Evolutionary conservation across 106 monocot genomes (phyloP), one percentile per base, ranked within the genome.

Genomic region (Xerophyta viscosa): DNA sequence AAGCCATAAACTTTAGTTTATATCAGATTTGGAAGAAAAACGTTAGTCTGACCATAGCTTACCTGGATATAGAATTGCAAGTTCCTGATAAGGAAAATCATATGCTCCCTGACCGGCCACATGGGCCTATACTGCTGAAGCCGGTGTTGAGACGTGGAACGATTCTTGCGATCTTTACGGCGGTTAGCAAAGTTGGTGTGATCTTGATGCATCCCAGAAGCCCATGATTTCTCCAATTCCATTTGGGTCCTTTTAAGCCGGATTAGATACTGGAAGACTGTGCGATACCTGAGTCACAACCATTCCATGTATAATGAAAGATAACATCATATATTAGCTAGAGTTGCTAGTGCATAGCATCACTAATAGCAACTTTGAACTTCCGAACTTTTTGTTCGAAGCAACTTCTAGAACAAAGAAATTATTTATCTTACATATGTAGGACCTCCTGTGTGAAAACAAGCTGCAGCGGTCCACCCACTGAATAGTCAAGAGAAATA

Each of bases 11-110:
- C n/a, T n/a, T n/a, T n/a, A n/a, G n/a, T n/a, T n/a, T n/a, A n/a
- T n/a, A n/a, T n/a, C n/a, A n/a, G n/a, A n/a, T n/a, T n/a, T n/a
- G n/a, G n/a, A n/a, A n/a, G 9, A 3, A 27, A 17, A 26, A 0
- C 1, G 25, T 13, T 14, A n/a, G 46, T 29, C 27, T 20, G 6
- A 29, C 44, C 3, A 48, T 27, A 2, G 20, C 60, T 46, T 51
- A 98, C 98, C 89, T 98, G 98, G 60, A 98, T 98, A 56, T 98
- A 98, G 66, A 90, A 98, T 60, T 98, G 98, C 27, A 98, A 61
- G 56, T 98, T 98, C 60, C 98, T 85, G 41, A 98, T 86, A 37
- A 98, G 73, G 62, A 94, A 94, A 62, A 70, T 78, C 88, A 94
- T 88, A 57, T 94, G 88, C 59, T 88, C 94, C 53, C 88, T 71